A percentile compares a stretch with the other conserved stretches of the same genome.
phyloP scores from a whole-genome alignment of 345 rosid genomes.

The Lumnitzera racemosa region DNA sequence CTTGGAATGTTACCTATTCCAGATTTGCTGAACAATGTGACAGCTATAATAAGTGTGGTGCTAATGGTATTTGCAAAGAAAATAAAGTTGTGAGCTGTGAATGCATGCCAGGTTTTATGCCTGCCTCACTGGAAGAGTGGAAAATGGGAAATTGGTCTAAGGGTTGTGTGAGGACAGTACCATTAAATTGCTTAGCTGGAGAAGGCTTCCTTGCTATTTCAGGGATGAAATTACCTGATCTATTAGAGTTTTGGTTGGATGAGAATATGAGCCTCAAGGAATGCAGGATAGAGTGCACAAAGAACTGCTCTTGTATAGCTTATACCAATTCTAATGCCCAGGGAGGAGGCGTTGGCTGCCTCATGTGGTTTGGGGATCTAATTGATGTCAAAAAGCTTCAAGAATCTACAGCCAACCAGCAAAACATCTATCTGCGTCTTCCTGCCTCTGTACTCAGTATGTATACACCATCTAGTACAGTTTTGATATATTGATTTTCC shows the following conservation, averaged over 20 bases:
- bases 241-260: conserved; percentile 17
- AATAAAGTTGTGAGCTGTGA: not conserved
- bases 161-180: conserved; percentile 7
- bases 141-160: conserved; percentile 12
- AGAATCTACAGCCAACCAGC: not conserved
- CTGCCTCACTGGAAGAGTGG: conserved; percentile 22
- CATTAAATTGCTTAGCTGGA: conserved; percentile 3
- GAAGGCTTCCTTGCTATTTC: conserved; percentile 9
- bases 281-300: conserved; percentile 14
- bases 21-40: not conserved
- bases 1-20: not conserved
- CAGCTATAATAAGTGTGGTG: not conserved
- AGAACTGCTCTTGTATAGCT: conserved; percentile 27
- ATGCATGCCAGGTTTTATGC: conserved; percentile 32
- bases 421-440: not conserved
- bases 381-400: not conserved
- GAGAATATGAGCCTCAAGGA: conserved; percentile 8
- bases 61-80: not conserved
- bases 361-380: conserved; percentile 14
- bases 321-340: conserved; percentile 13
- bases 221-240: conserved; percentile 16
- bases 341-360: conserved; percentile 20
- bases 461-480: too few species aligned
- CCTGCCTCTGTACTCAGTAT: conserved; percentile 27
- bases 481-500: too few species aligned